Percentiles rank a stretch among this genome's conserved stretches.
Evolutionary conservation across 164 flowering plant genomes (phyloP).

Genomic region (Sedum album): DNA sequence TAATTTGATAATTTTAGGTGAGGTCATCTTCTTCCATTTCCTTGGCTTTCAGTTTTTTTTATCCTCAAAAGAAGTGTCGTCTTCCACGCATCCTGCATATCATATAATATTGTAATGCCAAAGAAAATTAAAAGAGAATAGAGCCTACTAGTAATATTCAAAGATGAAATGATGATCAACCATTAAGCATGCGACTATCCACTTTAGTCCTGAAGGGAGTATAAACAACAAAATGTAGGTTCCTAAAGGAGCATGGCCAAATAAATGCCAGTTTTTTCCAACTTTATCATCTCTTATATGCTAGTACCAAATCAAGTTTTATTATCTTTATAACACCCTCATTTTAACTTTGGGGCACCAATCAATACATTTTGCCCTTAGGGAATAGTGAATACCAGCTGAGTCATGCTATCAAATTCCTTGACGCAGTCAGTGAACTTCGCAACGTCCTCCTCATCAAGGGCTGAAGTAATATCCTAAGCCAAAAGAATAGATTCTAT

Average conservation of each 20-base stretch:
- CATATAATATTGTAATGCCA: not conserved
- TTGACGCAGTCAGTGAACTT: conserved; percentile 72
- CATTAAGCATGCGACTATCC: too few relatives aligned
- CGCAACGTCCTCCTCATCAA: conserved; percentile 78
- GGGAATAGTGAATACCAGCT: conserved; percentile 48
- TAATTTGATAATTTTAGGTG: conserved; percentile 16
- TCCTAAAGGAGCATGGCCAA: too few relatives aligned
- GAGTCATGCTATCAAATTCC: conserved; percentile 94
- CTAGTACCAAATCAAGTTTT: too few relatives aligned
- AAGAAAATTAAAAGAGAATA: not conserved
- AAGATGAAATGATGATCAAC: not conserved
- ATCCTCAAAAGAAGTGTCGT: conserved; percentile 37
- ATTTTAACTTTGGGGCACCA: too few relatives aligned
- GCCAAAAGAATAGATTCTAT: conserved; percentile 3
- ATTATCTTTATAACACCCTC: too few relatives aligned
- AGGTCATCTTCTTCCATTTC: conserved; percentile 42
- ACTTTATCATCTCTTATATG: too few relatives aligned
- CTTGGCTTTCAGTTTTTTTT: conserved; percentile 31
- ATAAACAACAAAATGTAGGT: too few relatives aligned
- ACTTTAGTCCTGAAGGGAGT: too few relatives aligned
- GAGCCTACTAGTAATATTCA: not conserved
- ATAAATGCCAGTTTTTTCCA: too few relatives aligned
- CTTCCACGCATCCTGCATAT: conserved; percentile 32
- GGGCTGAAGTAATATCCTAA: conserved; percentile 78
- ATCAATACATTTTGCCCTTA: too few relatives aligned